Base-by-base conservation (phyloP, 2,329 filamentous ascomycete genomes). In the Cladosporium sphaerospermum region DNA sequence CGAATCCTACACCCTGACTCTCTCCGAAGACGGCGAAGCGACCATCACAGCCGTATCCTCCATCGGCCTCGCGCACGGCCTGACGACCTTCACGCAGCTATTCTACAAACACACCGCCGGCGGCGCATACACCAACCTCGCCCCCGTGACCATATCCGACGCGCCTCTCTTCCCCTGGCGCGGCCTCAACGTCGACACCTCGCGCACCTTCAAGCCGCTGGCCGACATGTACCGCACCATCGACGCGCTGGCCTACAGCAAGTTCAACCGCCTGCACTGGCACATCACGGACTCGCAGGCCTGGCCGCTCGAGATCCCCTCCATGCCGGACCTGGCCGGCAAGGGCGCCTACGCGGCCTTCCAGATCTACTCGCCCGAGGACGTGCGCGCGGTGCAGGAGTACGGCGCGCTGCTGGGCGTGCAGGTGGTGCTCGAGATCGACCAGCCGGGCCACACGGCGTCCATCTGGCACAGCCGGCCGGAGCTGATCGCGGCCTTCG, bases 281-380 rank as follows among this genome's bases (percentile, higher is more conserved):
- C 89, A 95, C 73, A 78, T 85, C 54, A 93, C 88, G 4, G 89
- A 95, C 69, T 83, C 85, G 13, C 89, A 95, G 69, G 88, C 88
- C 3, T 95, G 89, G 86, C 89, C 89, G 0, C 75, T 95, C 19
- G 88, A 89, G 60, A 84, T 95, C 46, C 86, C 88, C 1, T 71
- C 85, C 2, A 71, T 95, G 57, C 86, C 89, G 3, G 79, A 85
- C 54, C 75, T 95, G 2, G 78, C 88, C 3, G 70, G 76, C 49
- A 84, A 88, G 67, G 89, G 89, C 34, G 85, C 88, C 1, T 95
- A 95, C 65, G 76, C 77, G 19, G 74, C 77, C 14, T 80, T 79
- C 43, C 74, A 88, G 48, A 80, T 81, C 0, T 95, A 93, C 73
- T 81, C 78, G 1, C 77, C 84, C 0, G 69, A 72, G 1, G 83